Conservation (phyloP, 306 rosid species). For the Gillenia trifoliata region DNA sequence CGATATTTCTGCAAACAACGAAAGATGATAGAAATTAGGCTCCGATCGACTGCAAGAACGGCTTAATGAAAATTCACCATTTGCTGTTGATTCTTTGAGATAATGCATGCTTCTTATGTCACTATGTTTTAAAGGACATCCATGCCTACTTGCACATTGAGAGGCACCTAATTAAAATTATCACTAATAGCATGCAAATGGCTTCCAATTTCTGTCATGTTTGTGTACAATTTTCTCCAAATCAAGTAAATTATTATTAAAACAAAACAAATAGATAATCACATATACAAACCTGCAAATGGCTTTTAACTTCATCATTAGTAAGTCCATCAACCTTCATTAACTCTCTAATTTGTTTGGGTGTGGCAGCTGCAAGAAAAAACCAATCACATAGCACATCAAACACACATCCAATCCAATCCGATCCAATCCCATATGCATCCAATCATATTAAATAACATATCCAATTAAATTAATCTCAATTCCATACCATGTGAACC, state of each 20-base stretch:
- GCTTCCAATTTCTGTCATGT: background rate
- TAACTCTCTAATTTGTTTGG: slow-evolving; percentile 82
- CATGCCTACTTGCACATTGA: background rate
- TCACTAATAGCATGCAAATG: background rate
- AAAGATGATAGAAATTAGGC: background rate
- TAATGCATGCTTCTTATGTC: background rate
- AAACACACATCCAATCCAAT: background rate
- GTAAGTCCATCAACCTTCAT: slow-evolving; percentile 97
- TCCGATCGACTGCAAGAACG: background rate
- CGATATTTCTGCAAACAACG: slow-evolving; percentile 63
- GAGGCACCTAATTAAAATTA: background rate
- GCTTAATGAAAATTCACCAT: background rate
- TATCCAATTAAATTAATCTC: background rate
- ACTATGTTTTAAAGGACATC: background rate
- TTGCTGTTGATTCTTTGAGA: background rate
- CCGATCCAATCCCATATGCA: background rate
- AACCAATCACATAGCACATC: slow-evolving; percentile 7
- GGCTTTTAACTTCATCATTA: slow-evolving; percentile 96
- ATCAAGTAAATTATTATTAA: background rate
- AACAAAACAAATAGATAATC: background rate
- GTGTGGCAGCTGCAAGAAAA: slow-evolving; percentile 66
- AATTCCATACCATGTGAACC: slow-evolving; percentile 62
- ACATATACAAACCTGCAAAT: slow-evolving; percentile 65
- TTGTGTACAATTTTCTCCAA: background rate
- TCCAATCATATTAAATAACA: background rate